Evolutionary conservation across 106 monocot species (phyloP), one percentile per base, ranked within the genome.

Genomic region (Acorus calamus): DNA sequence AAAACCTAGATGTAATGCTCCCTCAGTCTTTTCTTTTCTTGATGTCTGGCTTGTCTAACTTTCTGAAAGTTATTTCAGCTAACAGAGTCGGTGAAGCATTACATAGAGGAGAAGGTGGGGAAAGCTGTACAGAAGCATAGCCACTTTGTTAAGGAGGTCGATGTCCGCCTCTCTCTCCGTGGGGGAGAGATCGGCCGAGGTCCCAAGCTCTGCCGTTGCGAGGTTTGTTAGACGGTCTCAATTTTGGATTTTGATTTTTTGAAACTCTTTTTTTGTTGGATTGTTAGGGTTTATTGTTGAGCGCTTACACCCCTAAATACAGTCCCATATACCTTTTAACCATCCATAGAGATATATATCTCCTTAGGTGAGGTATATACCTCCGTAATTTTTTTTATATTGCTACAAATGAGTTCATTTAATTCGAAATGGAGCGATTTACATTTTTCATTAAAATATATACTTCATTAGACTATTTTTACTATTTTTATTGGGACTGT

Each of bases 101-200:
- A 94, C 61, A 78, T 94, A 46, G 87, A 94, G 79, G 90, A 94
- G 45, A 94, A 90, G 74, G 68, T 90, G 13, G 94, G 94, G 1
- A 87, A 86, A 66, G 90, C 86, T 4, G 73, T 94, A 46, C 82
- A 78, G 76, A 94, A 87, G 73, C 90, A 94, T 71, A 80, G 82
- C 69, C 80, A 94, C 57, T 82, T 94, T 8, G 90, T 94, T 7
- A 69, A 78, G 43, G 90, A 94, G 68, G 84, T 94, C 52, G 94
- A 94, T 49, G 90, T 94, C 2, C 78, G 94, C 11, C 65, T 94
- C 3, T 94, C 94, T 47, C 55, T 79, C n/a, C 89, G 89, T 7
- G 89, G 89, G 0, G 94, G 87, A 6, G 94, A 94, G 69, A 60
- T 94, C 46, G 82, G 92, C 42, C 75, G 69, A 64, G 94, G 94